phyloP scores from a whole-genome alignment of 2,329 filamentous ascomycete species.

The Colletotrichum sp. region DNA sequence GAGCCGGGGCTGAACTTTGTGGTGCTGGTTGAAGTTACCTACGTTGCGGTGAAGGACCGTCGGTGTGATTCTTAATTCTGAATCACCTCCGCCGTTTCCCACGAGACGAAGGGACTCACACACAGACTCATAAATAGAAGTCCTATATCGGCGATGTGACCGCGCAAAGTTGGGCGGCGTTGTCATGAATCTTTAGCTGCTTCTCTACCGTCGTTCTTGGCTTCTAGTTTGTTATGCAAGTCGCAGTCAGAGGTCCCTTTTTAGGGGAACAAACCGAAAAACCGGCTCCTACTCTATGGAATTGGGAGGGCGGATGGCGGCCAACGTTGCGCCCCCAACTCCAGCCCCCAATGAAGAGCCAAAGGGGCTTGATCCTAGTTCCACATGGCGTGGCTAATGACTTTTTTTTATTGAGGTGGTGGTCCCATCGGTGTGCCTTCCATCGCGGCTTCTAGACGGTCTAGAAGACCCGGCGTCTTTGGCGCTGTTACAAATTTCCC shows the following conservation, averaged over 20 bases:
- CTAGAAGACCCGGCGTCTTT: neutral
- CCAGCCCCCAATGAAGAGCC: neutral
- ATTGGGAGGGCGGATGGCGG: neutral
- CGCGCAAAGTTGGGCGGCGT: neutral
- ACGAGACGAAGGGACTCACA: neutral
- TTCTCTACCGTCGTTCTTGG: neutral
- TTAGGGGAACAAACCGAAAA: neutral
- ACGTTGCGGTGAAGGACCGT: neutral
- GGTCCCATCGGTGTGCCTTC: neutral
- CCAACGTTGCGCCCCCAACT: neutral
- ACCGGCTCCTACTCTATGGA: neutral
- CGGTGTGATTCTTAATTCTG: neutral
- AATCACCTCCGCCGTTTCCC: neutral
- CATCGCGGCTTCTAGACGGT: neutral
- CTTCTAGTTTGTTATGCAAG: neutral
- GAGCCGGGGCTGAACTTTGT: neutral
- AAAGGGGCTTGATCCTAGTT: neutral
- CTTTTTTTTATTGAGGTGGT: neutral
- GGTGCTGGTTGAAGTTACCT: neutral
- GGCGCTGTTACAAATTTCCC: neutral
- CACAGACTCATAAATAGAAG: neutral
- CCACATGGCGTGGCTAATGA: neutral
- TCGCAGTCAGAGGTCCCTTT: neutral
- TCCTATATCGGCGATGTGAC: neutral
- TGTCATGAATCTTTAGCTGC: neutral